Base-by-base conservation (phyloP, 2,329 filamentous ascomycete species). In the Neoscytalidium dimidiatum region DNA sequence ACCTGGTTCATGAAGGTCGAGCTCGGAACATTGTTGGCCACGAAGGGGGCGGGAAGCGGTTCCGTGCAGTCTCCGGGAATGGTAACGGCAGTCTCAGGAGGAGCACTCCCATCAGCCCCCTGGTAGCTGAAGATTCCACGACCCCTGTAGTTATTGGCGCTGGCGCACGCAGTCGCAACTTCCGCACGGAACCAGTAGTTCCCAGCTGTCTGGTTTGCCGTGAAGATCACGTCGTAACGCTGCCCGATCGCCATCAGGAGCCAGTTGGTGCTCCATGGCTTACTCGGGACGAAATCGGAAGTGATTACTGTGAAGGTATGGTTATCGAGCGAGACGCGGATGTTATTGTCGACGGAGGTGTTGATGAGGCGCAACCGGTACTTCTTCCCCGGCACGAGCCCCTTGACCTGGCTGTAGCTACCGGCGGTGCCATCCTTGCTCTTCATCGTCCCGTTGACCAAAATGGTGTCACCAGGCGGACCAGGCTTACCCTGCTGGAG, bases 331-430 rank as follows among this genome's bases (percentile, higher is more conserved):
- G 70, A 70, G 1, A 75, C 73, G 8, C 68, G 64, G 17, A 73
- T 61, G 31, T 68, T 67, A 14, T 67, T 68, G 43, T 74, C 72
- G 4, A 75, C 69, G 19, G 73, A 71, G 7, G 81, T 72, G 74
- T 89, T 89, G 71, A 88, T 80, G 62, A 89, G 79, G 1, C 87
- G 83, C 11, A 85, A 79, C 13, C 85, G 84, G 70, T 89, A 83
- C 5, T 74, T 81, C 74, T 81, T 83, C 61, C 83, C 83, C 3
- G 33, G 31, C 0, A 75, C 82, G 38, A 70, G 68, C 6, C 75
- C 69, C 1, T 65, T 70, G 7, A 75, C 72, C 9, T 68, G 69
- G 67, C 71, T 70, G 66, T 75, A 76, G 9, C 68, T 43, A 23
- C 75, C 75, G 19, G 53, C 53, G 21, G 70, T 68, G 31, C 74